Percentiles rank a stretch among this genome's conserved stretches.
Evolutionary conservation across 768 basidiomycete species (phyloP).

Genomic region (Xerocomus potaroensis): DNA sequence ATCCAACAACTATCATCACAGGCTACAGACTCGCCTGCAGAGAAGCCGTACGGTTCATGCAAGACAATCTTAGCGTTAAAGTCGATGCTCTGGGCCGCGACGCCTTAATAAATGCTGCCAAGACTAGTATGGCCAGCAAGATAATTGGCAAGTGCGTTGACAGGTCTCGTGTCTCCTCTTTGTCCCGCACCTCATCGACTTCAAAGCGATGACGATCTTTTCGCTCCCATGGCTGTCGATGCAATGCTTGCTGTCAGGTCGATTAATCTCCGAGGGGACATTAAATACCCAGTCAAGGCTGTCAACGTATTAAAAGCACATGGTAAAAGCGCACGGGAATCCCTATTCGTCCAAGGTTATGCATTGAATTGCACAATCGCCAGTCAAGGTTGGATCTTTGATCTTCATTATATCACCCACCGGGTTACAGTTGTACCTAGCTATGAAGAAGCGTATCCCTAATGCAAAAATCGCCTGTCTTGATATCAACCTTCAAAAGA

Average conservation of each 20-base stretch:
- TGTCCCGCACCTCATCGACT: constrained; percentile 1
- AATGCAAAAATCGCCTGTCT: constrained; percentile 98
- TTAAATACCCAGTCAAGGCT: constrained; percentile 98
- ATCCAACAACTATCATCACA: constrained; percentile 98
- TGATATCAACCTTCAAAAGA: constrained; percentile 95
- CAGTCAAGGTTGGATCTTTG: constrained; percentile 76
- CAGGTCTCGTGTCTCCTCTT: constrained; percentile 1
- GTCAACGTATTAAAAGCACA: constrained; percentile 99
- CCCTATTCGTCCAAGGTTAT: constrained; percentile 92
- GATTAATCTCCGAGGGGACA: constrained; percentile 88
- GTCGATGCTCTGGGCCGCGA: constrained; percentile 91
- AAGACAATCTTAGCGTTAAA: constrained; percentile 93
- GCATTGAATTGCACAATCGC: constrained; percentile 98
- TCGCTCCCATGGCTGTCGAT: constrained; percentile 98
- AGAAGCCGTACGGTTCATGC: constrained; percentile 97
- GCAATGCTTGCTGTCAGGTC: constrained; percentile 98
- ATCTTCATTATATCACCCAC: neutral
- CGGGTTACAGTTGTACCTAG: constrained; percentile 37
- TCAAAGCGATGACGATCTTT: constrained; percentile 89
- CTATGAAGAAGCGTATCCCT: constrained; percentile 93
- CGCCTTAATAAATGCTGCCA: constrained; percentile 91
- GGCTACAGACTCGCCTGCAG: constrained; percentile 95
- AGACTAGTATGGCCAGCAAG: constrained; percentile 98
- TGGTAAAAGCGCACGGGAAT: constrained; percentile 92
- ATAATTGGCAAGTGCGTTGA: constrained; percentile 87